phyloP scores from a whole-genome alignment of 495 filamentous ascomycete genomes.

The Penicillium pancosmium region DNA sequence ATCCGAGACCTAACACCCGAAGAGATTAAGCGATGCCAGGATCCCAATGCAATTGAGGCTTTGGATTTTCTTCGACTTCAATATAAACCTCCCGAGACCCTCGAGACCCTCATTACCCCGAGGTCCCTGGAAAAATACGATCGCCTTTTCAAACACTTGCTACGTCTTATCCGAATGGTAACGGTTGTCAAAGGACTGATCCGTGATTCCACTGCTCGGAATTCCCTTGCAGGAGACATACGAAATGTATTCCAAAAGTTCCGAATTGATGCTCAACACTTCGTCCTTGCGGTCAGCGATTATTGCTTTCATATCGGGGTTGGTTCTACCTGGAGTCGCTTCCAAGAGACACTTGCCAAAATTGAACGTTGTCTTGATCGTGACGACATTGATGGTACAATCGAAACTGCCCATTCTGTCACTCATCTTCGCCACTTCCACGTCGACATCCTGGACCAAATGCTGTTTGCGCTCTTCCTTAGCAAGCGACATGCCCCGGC shows the following conservation, averaged over 20 bases:
- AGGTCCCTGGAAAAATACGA: conserved; percentile 77
- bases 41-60: conserved; percentile 79
- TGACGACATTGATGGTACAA: conserved; percentile 47
- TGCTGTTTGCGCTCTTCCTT: conserved; percentile 74
- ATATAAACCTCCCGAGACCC: conserved; percentile 75
- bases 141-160: conserved; percentile 73
- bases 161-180: conserved; percentile 78
- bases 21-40: conserved; percentile 77
- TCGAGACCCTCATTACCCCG: conserved; percentile 73
- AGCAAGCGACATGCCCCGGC: conserved; percentile 58
- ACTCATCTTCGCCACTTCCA: conserved; percentile 69
- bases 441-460: conserved; percentile 74
- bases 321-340: conserved; percentile 66
- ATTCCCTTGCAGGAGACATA: conserved; percentile 38
- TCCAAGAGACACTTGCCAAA: conserved; percentile 63
- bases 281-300: conserved; percentile 64
- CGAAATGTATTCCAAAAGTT: conserved; percentile 62
- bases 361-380: conserved; percentile 61
- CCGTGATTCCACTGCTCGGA: conserved; percentile 55
- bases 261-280: conserved; percentile 74
- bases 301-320: conserved; percentile 83
- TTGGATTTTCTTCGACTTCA: conserved; percentile 88
- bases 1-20: conserved; percentile 76
- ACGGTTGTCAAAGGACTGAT: conserved; percentile 74
- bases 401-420: conserved; percentile 59